Evolutionary conservation across 73 alveolate genomes (phyloP), one percentile per base, ranked within the genome.

Genomic region (Paramecium caudatum): DNA sequence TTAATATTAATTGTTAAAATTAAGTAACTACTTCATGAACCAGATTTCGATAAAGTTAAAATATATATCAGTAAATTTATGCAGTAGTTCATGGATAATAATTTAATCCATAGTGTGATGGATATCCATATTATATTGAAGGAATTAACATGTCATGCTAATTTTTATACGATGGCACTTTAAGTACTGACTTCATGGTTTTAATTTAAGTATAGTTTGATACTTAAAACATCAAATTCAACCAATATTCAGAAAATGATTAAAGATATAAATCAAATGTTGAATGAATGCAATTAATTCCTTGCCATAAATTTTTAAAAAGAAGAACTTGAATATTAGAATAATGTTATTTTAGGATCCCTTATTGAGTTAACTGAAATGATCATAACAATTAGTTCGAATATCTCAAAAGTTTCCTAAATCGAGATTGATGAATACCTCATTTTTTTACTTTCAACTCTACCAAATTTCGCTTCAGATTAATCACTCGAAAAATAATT

Each of bases 21-120:
- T 3, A 65, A 65, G 34, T 36, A 65, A 32, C 19, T 65, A 3
- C 17, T 5, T 12, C 7, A 36, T 25, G 83, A 65, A 65, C 19
- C 34, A 8, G 83, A 65, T 65, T 65, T 65, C 17, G 83, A 65
- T 32, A 33, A 65, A 65, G 80, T 55, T 4, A 65, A 36, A 13
- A 33, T 25, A 32, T n/a, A 65, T 3, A 43, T 65, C 37, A 65
- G 1, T 12, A 65, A 33, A 15, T 32, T 33, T 36, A 32, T 33
- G 2, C 5, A 65, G 34, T 19, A 65, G 17, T 65, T 65, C 32
- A 3, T 65, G n/a, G 83, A 65, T 33, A 33, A 33, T 3, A 65
- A 65, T 12, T 5, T 65, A 33, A 65, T 65, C 33, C 83, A 65
- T n/a, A n/a, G 16, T 3, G 83, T 65, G 2, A 65, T 49, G 27